Evolutionary conservation across 1,139 yeast species (phyloP), one percentile per base, ranked within the genome.

Genomic region (Saccharomyces pastorianus): DNA sequence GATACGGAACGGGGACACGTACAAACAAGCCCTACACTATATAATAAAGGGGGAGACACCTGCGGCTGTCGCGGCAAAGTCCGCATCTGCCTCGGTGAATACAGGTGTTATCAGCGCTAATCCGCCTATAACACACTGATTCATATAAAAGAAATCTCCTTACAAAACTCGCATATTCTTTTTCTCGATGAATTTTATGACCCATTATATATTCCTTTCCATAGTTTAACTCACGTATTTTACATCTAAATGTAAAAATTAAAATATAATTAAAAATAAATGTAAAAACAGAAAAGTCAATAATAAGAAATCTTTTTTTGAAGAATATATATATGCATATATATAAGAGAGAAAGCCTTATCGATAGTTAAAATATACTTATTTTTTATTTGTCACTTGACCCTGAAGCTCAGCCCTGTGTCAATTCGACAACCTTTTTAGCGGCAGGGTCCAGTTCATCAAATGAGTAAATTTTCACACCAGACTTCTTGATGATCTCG

Each of bases 361-460:
- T 38, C 11, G 42, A 17, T 38, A 38, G 42, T 38, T 6, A 38
- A 14, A 7, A 38, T 38, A 38, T 0, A 38, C 13, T 14, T 4
- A 9, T 20, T 20, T 20, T 20, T 20, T 20, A 3, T 11, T 8
- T 8, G 14, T 38, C 9, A 9, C 42, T 7, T 14, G 13, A 14
- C 3, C n/a, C n/a, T n/a, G n/a, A 11, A 17, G 5, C 6, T 46
- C 38, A 55, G 32, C 44, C 48, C 69, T 76, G 72, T 56, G 84
- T 75, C 72, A 90, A 81, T 73, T 83, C 80, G 64, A 91, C 96
- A 66, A 88, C 96, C 79, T 87, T 89, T 76, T 88, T 85, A 66
- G 99, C 99, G 70, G 99, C 99, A 63, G 90, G 89, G 75, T 93
- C 99, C 68, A 93, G 83, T 73, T 93, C 96, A 70, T 85, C 88